Conservation (phyloP, 768 basidiomycete species). For the Trametes sanguinea region DNA sequence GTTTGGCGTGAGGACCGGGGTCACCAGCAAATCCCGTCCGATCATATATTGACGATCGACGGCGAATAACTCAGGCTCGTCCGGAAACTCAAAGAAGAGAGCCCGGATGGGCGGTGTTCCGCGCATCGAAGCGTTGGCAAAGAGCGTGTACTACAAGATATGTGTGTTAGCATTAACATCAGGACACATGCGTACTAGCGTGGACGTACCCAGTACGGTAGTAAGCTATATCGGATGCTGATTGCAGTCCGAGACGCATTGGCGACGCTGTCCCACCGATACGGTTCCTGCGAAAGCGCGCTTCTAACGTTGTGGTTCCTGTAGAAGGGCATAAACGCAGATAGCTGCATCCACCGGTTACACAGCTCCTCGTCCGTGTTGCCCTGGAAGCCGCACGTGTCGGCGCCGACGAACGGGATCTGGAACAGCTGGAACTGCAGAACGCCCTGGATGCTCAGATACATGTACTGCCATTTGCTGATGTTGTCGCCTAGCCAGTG, state of each 20-base stretch:
- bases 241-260: constrained; percentile 76
- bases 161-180: background rate
- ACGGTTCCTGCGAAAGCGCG: constrained; percentile 78
- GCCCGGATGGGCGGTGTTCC: constrained; percentile 76
- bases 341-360: constrained; percentile 83
- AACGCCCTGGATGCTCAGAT: constrained; percentile 69
- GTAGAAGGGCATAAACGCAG: constrained; percentile 81
- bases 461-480: constrained; percentile 74
- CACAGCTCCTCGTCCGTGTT: constrained; percentile 83
- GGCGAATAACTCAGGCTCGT: constrained; percentile 62
- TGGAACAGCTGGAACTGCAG: constrained; percentile 85
- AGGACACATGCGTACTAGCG: background rate
- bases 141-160: constrained; percentile 60
- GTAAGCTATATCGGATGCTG: constrained; percentile 63
- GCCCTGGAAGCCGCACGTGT: constrained; percentile 68
- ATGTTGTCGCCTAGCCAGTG: constrained; percentile 83
- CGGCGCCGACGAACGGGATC: constrained; percentile 82
- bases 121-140: constrained; percentile 62
- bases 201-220: constrained; percentile 74
- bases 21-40: constrained; percentile 70
- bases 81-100: constrained; percentile 77
- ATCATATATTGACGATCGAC: constrained; percentile 73
- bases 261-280: constrained; percentile 79
- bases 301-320: constrained; percentile 73
- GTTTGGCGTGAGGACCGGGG: constrained; percentile 72